Percentiles rank a stretch among this genome's conserved stretches.
Evolutionary conservation across 495 filamentous ascomycete species (phyloP).

Genomic region (Diplogelasinospora grovesii): DNA sequence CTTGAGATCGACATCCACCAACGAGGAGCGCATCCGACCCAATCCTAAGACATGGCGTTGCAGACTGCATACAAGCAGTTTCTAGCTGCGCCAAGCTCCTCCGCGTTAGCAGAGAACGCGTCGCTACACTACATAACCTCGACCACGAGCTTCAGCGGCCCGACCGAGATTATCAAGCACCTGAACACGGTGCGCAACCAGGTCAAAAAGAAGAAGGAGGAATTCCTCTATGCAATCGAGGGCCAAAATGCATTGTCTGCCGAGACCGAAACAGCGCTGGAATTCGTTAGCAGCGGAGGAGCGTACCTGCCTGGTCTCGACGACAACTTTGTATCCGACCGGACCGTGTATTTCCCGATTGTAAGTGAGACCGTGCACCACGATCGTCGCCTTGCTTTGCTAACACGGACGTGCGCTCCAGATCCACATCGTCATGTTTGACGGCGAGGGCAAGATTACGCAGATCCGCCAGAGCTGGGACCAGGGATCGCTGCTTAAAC

Average conservation of each 20-base stretch:
- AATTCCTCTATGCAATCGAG: slow-evolving; percentile 65
- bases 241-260: slow-evolving; percentile 59
- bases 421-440: slow-evolving; percentile 88
- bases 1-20: neutral
- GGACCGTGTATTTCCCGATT: slow-evolving; percentile 71
- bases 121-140: slow-evolving; percentile 89
- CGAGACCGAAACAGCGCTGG: slow-evolving; percentile 76
- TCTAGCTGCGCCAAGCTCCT: slow-evolving; percentile 60
- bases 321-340: slow-evolving; percentile 89
- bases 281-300: slow-evolving; percentile 75
- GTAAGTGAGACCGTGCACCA: no score
- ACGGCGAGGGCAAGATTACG: slow-evolving; percentile 65
- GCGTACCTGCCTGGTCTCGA: slow-evolving; percentile 84
- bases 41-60: slow-evolving; percentile 20
- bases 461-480: slow-evolving; percentile 92
- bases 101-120: slow-evolving; percentile 60
- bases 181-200: slow-evolving; percentile 56
- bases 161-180: slow-evolving; percentile 72
- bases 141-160: slow-evolving; percentile 62
- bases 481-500: slow-evolving; percentile 85
- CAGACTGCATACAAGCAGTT: slow-evolving; percentile 65
- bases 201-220: slow-evolving; percentile 73
- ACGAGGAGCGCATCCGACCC: no score
- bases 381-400: no score
- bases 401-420: slow-evolving; percentile 35